These are phyloP conservation scores for Strobilomyces echinocephalus DNA, from an alignment of 768 basidiomycete species.

Conservation along the genomic window DNA sequence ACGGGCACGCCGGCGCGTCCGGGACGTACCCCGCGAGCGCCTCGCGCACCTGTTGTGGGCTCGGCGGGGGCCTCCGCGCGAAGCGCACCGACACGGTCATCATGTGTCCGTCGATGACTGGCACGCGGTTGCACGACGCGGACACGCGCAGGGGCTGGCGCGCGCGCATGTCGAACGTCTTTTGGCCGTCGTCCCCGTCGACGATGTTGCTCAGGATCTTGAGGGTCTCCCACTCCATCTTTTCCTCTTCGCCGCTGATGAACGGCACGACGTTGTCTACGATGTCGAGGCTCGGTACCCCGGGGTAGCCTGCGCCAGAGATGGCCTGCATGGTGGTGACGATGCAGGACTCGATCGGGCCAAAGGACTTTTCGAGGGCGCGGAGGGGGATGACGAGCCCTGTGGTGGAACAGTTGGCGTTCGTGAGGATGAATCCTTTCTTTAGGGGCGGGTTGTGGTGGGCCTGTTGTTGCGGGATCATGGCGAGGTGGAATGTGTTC, in stretches of 20 bases:
- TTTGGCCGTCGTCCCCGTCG: conserved; percentile 48
- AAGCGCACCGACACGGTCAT: conserved; percentile 89
- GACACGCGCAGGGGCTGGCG: conserved; percentile 80
- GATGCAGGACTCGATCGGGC: conserved; percentile 86
- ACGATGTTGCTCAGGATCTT: conserved; percentile 90
- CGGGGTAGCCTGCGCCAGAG: conserved; percentile 97
- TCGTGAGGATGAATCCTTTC: conserved; percentile 94
- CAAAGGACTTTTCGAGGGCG: conserved; percentile 86
- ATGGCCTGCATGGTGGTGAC: conserved; percentile 98
- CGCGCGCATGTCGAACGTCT: conserved; percentile 81
- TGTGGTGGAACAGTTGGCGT: conserved; percentile 98
- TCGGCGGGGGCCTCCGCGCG: conserved; percentile 70
- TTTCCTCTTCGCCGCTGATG: conserved; percentile 93
- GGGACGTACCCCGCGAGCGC: conserved; percentile 71
- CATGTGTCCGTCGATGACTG: conserved; percentile 93
- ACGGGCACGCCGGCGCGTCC: conserved; percentile 77
- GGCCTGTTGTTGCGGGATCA: conserved; percentile 77
- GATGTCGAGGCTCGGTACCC: conserved; percentile 84
- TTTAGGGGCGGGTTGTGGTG: conserved; percentile 62
- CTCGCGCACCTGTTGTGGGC: conserved; percentile 81
- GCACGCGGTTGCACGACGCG: conserved; percentile 91
- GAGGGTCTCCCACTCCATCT: conserved; percentile 97
- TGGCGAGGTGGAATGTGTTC: conserved; percentile 79
- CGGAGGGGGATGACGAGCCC: conserved; percentile 87
- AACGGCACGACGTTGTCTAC: conserved; percentile 94